Evolutionary conservation across 805 yeast genomes (phyloP), one percentile per base, ranked within the genome.

Genomic region (Starmerella vitae): DNA sequence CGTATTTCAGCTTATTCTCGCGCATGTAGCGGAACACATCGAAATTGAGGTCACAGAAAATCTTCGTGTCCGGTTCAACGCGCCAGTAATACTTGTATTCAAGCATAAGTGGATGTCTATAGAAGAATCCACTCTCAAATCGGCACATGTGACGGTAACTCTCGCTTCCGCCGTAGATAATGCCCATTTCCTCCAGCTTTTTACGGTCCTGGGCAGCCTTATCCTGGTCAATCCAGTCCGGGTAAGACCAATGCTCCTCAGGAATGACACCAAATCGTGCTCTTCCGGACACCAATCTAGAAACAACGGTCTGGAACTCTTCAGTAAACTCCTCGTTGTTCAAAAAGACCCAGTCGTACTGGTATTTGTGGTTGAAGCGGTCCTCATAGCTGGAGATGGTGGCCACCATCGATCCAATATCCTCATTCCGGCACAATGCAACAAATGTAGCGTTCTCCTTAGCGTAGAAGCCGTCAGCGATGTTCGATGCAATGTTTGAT

Each of bases 141-240:
- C 95, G 70, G 57, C 97, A 91, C 97, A 88, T 91, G 54, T 80
- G 82, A 58, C 88, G 96, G 55, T 91, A 91, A 6, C 86, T 73
- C 39, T 72, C 78, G 66, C 75, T 59, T 44, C 73, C 76, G 1
- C 96, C 97, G 57, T 91, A 88, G 72, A 82, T 68, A 44, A 88
- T 74, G 2, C 74, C 76, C 32, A 82, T 59, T 59, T 88, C 96
- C 25, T 94, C 94, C 56, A 86, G 95, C 12, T 66, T 62, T 30
- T 75, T 68, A 10, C 86, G 67, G 14, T 65, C 64, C 55, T 81
- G 85, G 20, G 66, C 53, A 37, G 80, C 60, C 36, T 61, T 68
- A 2, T 57, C 61, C 8, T 52, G 57, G 45, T 66, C 70, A 7
- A 67, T 56, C 39, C 60, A 59, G 9, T 62, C 59, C 0, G 78